Percentiles rank a stretch among this genome's conserved stretches.
These are phyloP conservation scores for Gentiana straminea DNA, from an alignment of 257 asterid genomes.

Conservation along the genomic window DNA sequence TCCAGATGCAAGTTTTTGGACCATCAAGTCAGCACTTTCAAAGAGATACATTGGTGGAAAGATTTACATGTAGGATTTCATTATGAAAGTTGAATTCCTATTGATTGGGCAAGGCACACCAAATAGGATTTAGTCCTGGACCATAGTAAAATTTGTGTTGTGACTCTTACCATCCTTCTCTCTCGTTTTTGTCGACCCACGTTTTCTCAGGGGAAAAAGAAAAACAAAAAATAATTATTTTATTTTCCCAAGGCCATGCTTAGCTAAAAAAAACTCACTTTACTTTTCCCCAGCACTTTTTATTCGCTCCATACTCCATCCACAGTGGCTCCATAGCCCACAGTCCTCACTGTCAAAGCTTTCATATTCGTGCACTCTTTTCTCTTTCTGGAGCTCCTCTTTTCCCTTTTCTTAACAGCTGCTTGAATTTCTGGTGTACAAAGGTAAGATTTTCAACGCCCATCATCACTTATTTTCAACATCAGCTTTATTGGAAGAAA, in stretches of 20 bases:
- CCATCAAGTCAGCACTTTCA: too few relatives aligned
- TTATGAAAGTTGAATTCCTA: too few relatives aligned
- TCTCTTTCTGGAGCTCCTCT: conserved; percentile 9
- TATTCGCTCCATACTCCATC: conserved; percentile 9
- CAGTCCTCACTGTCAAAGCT: conserved; percentile 33
- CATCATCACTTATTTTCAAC: conserved; percentile 17
- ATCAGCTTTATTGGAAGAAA: conserved; percentile 24
- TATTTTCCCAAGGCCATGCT: conserved; percentile 40
- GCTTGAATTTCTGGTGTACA: conserved; percentile 11
- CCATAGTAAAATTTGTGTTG: too few relatives aligned
- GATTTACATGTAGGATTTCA: too few relatives aligned
- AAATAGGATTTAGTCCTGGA: too few relatives aligned
- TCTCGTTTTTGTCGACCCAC: conserved; percentile 8
- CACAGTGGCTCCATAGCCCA: neutral
- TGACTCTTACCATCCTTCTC: conserved; percentile 5
- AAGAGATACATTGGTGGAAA: too few relatives aligned
- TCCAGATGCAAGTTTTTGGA: too few relatives aligned
- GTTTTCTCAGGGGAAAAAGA: neutral
- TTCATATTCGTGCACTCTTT: conserved; percentile 16
- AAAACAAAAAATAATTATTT: neutral
- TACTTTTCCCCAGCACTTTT: conserved; percentile 45
- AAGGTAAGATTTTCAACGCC: conserved; percentile 24
- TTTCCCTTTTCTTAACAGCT: conserved; percentile 8
- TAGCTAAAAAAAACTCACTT: conserved; percentile 35
- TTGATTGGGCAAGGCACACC: too few relatives aligned